These are phyloP conservation scores for Globisporangium camurandrum DNA, from an alignment of 352 stramenopile species.

Conservation along the genomic window DNA sequence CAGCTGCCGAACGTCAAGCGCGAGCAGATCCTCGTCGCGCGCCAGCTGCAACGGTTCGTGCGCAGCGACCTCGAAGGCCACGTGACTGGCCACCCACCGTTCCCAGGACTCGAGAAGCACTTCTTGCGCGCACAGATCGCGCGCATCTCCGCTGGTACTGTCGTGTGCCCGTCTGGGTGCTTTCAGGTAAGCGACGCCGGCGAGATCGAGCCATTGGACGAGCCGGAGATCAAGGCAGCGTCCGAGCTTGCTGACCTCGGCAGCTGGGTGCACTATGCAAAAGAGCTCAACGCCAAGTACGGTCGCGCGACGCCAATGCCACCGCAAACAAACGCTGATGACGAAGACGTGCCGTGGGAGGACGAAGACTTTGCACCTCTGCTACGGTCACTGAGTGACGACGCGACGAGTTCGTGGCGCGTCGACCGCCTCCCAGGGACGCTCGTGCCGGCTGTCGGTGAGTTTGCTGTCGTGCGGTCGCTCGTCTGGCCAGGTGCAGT, in stretches of 20 bases:
- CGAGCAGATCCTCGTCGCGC: conserved; percentile 70
- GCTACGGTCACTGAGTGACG: conserved; percentile 57
- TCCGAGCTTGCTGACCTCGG: conserved; percentile 59
- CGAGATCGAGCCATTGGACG: conserved; percentile 59
- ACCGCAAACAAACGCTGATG: conserved; percentile 61
- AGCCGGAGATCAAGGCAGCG: conserved; percentile 66
- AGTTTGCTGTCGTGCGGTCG: conserved; percentile 63
- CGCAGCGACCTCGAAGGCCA: conserved; percentile 76
- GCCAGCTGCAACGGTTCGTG: conserved; percentile 76
- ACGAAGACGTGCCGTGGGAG: conserved; percentile 61
- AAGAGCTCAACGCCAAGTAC: conserved; percentile 80
- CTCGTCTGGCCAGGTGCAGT: conserved; percentile 84
- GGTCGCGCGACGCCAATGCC: conserved; percentile 67
- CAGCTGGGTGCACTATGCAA: conserved; percentile 86
- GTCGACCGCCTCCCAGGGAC: conserved; percentile 65
- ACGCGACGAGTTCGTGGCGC: conserved; percentile 61
- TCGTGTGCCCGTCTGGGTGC: conserved; percentile 79
- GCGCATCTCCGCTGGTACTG: conserved; percentile 75
- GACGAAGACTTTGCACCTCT: conserved; percentile 52
- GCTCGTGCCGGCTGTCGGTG: conserved; percentile 46
- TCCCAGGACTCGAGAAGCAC: conserved; percentile 81
- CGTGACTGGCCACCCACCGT: conserved; percentile 77
- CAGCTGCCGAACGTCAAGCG: conserved; percentile 69
- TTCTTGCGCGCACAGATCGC: conserved; percentile 87
- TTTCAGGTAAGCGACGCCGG: conserved; percentile 67